Conservation (phyloP, 176 grass and related monocot genomes). For the Carex myosuroides region DNA sequence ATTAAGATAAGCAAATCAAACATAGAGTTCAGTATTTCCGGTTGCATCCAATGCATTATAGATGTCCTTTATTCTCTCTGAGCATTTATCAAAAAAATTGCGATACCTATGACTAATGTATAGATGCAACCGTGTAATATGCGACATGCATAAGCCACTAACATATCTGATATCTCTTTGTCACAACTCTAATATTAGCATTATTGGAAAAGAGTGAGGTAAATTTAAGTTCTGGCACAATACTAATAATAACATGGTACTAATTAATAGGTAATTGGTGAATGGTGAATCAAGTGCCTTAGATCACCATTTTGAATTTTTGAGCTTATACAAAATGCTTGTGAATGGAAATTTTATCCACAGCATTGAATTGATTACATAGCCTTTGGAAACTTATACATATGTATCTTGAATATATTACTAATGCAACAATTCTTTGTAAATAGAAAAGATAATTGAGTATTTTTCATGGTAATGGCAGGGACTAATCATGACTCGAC, state of each 20-base stretch:
- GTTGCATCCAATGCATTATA: background rate
- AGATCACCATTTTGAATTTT: background rate
- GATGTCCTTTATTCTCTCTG: background rate
- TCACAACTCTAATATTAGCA: background rate
- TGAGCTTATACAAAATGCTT: background rate
- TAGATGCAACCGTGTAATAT: background rate
- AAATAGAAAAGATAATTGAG: background rate
- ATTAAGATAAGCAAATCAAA: background rate
- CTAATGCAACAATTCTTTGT: background rate
- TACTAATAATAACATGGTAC: background rate
- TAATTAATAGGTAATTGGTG: background rate
- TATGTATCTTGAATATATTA: background rate
- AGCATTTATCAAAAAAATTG: background rate
- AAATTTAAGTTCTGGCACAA: background rate
- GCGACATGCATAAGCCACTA: background rate
- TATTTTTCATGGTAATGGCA: background rate
- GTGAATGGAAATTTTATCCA: background rate
- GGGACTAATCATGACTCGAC: background rate
- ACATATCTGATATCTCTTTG: background rate
- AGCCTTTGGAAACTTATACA: background rate
- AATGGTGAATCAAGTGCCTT: background rate
- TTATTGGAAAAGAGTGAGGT: background rate
- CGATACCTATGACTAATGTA: background rate
- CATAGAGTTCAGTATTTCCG: background rate
- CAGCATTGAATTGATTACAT: background rate